phyloP scores from a whole-genome alignment of 768 basidiomycete genomes.

The Russula foetens region DNA sequence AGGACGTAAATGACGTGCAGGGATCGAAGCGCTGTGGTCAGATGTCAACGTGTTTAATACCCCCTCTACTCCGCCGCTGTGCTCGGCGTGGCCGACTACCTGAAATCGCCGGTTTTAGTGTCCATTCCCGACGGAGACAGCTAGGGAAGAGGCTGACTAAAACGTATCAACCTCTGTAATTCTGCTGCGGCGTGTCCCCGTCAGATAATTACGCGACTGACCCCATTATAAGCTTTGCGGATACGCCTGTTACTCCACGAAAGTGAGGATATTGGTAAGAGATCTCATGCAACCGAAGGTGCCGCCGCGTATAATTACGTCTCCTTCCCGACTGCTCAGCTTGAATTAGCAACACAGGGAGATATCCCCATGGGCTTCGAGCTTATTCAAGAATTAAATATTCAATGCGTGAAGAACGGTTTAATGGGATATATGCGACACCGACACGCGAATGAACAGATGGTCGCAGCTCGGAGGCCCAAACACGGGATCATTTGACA shows the following conservation, averaged over 20 bases:
- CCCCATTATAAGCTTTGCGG: neutral
- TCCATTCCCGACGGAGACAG: neutral
- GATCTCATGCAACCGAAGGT: neutral
- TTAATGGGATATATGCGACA: neutral
- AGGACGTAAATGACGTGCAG: neutral
- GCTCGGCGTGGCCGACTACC: neutral
- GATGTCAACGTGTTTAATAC: neutral
- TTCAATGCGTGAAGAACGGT: neutral
- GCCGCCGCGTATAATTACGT: neutral
- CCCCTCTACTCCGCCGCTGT: neutral
- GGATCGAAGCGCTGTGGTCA: neutral
- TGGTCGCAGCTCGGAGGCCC: no score
- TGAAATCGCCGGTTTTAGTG: slow-evolving; percentile 2
- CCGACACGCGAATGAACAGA: neutral
- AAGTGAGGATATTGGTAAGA: neutral
- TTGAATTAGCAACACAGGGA: neutral
- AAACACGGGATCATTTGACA: neutral
- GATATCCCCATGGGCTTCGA: neutral
- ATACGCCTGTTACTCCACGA: neutral
- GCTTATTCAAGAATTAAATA: neutral
- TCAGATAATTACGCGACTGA: neutral
- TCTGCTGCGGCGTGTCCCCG: neutral
- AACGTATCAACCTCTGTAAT: neutral
- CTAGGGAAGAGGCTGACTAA: neutral
- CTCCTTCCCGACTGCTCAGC: neutral